A percentile compares a stretch with the other conserved stretches of the same genome.
Evolutionary conservation across 192 early-diverging fungal species (phyloP).

Genomic region (Backusella circina): DNA sequence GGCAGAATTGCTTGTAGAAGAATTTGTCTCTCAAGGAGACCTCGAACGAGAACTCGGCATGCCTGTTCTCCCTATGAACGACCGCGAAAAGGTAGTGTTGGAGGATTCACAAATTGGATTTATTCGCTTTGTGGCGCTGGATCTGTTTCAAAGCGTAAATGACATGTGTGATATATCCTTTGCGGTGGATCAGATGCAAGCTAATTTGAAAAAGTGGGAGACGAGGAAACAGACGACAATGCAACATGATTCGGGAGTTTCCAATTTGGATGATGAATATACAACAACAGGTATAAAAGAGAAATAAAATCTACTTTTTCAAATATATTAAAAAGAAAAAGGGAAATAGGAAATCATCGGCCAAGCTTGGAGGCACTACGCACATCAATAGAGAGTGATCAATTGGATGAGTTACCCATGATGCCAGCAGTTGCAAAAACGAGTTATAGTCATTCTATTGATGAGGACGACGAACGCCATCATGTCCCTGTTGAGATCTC

Average conservation of each 20-base stretch:
- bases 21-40: constrained; percentile 67
- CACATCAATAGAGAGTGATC: neutral
- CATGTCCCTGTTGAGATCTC: neutral
- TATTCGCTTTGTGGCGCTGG: constrained; percentile 46
- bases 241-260: constrained; percentile 21
- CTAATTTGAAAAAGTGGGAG: constrained; percentile 23
- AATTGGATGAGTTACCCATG: neutral
- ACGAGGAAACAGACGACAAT: neutral
- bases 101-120: constrained; percentile 47
- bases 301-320: neutral
- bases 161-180: constrained; percentile 22
- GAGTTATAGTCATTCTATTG: neutral
- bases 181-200: constrained; percentile 26
- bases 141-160: constrained; percentile 39
- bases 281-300: neutral
- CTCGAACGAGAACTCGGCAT: constrained; percentile 69
- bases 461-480: neutral
- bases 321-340: neutral
- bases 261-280: neutral
- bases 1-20: constrained; percentile 61
- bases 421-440: neutral
- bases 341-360: neutral
- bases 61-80: constrained; percentile 47
- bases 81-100: constrained; percentile 37
- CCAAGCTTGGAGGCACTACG: neutral